Evolutionary conservation across 768 basidiomycete genomes (phyloP).

Genomic region (Leccinum longicurvipes): DNA sequence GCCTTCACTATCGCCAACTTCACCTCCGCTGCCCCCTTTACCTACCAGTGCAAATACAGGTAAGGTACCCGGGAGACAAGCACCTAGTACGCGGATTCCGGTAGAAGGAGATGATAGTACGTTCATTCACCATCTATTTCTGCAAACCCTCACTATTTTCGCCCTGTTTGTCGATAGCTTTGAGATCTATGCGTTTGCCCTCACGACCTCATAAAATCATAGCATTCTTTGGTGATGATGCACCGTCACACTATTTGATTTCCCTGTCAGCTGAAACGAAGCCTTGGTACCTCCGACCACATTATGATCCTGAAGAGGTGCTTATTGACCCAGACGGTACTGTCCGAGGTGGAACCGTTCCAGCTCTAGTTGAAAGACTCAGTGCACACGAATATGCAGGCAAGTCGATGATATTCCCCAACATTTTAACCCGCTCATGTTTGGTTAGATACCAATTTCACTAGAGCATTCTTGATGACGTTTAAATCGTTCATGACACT

Average conservation of each 20-base stretch:
- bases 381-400: constrained; percentile 63
- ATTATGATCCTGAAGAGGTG: constrained; percentile 54
- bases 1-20: neutral
- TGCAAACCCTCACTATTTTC: neutral
- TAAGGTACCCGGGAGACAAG: neutral
- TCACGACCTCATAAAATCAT: constrained; percentile 40
- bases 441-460: constrained; percentile 49
- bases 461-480: constrained; percentile 63
- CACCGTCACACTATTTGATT: constrained; percentile 42
- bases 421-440: constrained; percentile 1
- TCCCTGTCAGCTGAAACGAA: constrained; percentile 39
- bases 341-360: constrained; percentile 59
- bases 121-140: neutral
- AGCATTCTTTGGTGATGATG: constrained; percentile 51
- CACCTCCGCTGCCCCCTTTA: constrained; percentile 8
- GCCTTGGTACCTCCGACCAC: constrained; percentile 60
- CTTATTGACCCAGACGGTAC: constrained; percentile 60
- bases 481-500: constrained; percentile 64
- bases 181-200: constrained; percentile 13
- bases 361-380: constrained; percentile 60
- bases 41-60: constrained; percentile 13
- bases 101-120: constrained; percentile 20
- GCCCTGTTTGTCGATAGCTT: constrained; percentile 9
- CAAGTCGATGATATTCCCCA: constrained; percentile 25
- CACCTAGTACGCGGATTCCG: neutral